A percentile compares a stretch with the other conserved stretches of the same genome.
phyloP scores from a whole-genome alignment of 2,329 filamentous ascomycete species.

The Cercospora beticola region DNA sequence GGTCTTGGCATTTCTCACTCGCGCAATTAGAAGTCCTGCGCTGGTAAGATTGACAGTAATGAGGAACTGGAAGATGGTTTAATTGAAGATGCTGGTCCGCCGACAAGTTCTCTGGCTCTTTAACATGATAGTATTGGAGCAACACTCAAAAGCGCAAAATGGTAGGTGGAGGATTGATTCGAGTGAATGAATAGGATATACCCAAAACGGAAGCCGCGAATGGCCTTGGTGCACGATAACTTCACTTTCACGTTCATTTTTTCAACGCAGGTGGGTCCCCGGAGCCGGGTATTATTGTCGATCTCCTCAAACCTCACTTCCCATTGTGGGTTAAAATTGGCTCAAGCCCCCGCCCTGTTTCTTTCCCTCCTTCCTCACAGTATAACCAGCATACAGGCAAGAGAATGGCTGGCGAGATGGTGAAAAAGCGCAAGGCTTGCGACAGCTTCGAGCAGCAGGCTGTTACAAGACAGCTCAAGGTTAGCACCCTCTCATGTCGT shows the following conservation, averaged over 20 bases:
- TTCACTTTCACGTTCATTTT: slow-evolving; percentile 2
- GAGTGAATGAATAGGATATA: neutral
- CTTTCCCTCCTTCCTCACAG: neutral
- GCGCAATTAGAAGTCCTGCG: slow-evolving; percentile 18
- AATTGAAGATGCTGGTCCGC: neutral
- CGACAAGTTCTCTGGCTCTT: neutral
- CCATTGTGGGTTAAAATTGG: neutral
- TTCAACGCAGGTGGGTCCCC: neutral
- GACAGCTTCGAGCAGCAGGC: neutral
- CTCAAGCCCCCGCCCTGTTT: neutral
- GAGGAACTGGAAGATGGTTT: neutral
- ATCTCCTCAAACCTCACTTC: neutral
- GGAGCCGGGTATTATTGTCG: neutral
- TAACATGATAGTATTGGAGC: neutral
- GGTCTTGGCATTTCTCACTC: slow-evolving; percentile 34
- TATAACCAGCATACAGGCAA: neutral
- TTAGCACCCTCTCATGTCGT: neutral
- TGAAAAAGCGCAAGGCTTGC: neutral
- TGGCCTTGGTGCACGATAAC: neutral
- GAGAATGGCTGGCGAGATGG: neutral
- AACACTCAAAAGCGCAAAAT: neutral
- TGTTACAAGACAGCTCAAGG: neutral
- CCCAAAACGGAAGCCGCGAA: neutral
- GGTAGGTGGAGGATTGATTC: neutral
- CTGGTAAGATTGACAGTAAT: neutral